phyloP scores from a whole-genome alignment of 108 stramenopile species.

The Discostella stelligeroides region DNA sequence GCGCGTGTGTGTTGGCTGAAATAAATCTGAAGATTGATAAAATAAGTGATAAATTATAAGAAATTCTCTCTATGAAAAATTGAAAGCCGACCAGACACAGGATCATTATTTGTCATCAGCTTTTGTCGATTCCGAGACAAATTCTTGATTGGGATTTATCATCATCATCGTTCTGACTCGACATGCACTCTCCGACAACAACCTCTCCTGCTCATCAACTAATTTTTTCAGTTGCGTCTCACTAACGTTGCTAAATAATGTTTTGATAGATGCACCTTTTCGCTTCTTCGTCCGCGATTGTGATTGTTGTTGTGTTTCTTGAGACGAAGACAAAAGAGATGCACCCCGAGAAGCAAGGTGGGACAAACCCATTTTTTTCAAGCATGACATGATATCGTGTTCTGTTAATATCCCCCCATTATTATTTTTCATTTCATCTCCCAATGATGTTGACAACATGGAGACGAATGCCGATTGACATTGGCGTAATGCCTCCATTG shows the following conservation, averaged over 20 bases:
- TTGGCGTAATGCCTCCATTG: constrained; percentile 25
- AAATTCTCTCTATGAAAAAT: neutral
- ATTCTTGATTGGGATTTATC: too few species aligned
- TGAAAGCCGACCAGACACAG: too few species aligned
- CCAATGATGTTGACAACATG: neutral
- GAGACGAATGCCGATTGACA: constrained; percentile 28
- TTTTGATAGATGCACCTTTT: constrained; percentile 5
- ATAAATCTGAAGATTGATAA: too few species aligned
- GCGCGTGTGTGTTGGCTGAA: too few species aligned
- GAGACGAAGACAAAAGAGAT: neutral
- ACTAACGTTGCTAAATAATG: constrained; percentile 1
- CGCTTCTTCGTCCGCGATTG: constrained; percentile 15
- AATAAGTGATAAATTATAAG: too few species aligned
- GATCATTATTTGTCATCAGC: neutral
- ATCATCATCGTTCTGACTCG: constrained; percentile 1
- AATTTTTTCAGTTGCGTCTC: constrained; percentile 3
- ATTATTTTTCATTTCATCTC: constrained; percentile 6
- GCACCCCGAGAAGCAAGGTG: constrained; percentile 15
- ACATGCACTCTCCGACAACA: constrained; percentile 27
- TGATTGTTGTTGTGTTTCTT: constrained; percentile 1
- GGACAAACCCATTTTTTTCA: constrained; percentile 24
- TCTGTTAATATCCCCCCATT: constrained; percentile 17
- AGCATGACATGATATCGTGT: constrained; percentile 11
- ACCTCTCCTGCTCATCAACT: constrained; percentile 28
- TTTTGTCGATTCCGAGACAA: neutral